Percentiles rank a stretch among this genome's conserved stretches.
phyloP scores from a whole-genome alignment of 2,329 filamentous ascomycete species.

The Claviceps digitariae region DNA sequence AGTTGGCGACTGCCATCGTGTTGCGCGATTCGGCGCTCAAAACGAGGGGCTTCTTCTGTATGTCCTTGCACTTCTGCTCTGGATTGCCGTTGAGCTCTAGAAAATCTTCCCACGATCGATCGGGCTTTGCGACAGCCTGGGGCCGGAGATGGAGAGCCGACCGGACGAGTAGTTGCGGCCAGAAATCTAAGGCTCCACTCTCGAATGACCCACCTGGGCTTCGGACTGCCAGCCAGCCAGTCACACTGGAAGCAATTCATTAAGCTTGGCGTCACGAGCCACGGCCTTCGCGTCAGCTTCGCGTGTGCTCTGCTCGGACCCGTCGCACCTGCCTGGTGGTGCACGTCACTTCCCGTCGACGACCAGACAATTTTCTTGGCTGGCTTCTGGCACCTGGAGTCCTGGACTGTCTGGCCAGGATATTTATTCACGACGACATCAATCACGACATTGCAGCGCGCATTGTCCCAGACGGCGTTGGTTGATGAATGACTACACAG shows the following conservation, averaged over 20 bases:
- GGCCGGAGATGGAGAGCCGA: background rate
- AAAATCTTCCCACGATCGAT: background rate
- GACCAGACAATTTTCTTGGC: conserved; percentile 15
- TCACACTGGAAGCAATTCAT: conserved; percentile 11
- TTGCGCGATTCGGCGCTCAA: conserved; percentile 14
- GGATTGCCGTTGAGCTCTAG: background rate
- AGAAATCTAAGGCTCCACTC: conserved; percentile 12
- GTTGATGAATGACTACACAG: conserved; percentile 10
- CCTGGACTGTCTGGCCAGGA: no score
- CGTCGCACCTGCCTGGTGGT: conserved; percentile 7
- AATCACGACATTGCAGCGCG: background rate
- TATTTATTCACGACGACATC: background rate
- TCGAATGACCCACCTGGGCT: no score
- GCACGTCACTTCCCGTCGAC: conserved; percentile 19
- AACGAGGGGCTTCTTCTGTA: conserved; percentile 5
- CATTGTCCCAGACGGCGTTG: conserved; percentile 11
- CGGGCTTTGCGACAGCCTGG: background rate
- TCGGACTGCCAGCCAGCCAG: no score
- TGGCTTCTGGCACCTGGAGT: conserved; percentile 9
- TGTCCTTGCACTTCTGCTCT: background rate
- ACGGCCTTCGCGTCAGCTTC: conserved; percentile 32
- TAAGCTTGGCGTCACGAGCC: conserved; percentile 18
- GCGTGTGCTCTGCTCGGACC: conserved; percentile 20
- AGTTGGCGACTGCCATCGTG: conserved; percentile 32
- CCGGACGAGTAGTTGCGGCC: conserved; percentile 7